These are phyloP conservation scores for Penicillium robsamsonii DNA, from an alignment of 495 filamentous ascomycete genomes.

Conservation along the genomic window DNA sequence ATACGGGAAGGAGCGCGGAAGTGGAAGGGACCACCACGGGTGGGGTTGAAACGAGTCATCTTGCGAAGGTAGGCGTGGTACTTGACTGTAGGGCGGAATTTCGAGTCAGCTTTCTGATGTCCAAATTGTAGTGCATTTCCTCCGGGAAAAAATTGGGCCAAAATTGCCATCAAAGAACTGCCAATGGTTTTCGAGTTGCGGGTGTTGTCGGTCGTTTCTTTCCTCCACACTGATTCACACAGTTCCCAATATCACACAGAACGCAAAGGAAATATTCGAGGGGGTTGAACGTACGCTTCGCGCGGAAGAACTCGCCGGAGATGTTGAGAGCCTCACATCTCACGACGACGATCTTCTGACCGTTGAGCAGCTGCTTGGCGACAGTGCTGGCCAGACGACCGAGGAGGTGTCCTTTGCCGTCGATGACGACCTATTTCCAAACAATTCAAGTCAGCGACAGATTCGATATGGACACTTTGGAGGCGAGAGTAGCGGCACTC, in stretches of 20 bases:
- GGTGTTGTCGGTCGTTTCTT: slow-evolving; percentile 1
- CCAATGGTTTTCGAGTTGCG: background rate
- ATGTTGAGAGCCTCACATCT: slow-evolving; percentile 99
- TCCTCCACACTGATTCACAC: slow-evolving; percentile 7
- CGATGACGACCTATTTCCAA: slow-evolving; percentile 78
- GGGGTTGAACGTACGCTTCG: slow-evolving; percentile 83
- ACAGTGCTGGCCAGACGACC: slow-evolving; percentile 98
- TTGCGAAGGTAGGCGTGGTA: slow-evolving; percentile 99
- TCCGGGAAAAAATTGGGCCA: background rate
- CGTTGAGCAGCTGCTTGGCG: slow-evolving; percentile 98
- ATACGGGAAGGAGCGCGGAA: slow-evolving; percentile 98
- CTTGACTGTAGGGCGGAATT: slow-evolving; percentile 72
- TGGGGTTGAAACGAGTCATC: slow-evolving; percentile 99
- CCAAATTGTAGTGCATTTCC: slow-evolving; percentile 7
- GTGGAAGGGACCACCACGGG: slow-evolving; percentile 98
- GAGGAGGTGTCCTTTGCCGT: slow-evolving; percentile 99
- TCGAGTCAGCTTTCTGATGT: slow-evolving; percentile 33
- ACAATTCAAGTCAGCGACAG: slow-evolving; percentile 33
- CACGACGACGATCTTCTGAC: slow-evolving; percentile 99
- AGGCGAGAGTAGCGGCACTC: slow-evolving; percentile 7
- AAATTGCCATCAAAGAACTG: background rate
- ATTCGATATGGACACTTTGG: slow-evolving; percentile 15
- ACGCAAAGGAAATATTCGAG: slow-evolving; percentile 19
- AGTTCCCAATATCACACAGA: slow-evolving; percentile 10
- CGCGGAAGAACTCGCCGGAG: slow-evolving; percentile 99